Percentiles rank a stretch among this genome's conserved stretches.
phyloP scores from a whole-genome alignment of 352 stramenopile genomes.

The Chrysophaeum taylorii region DNA sequence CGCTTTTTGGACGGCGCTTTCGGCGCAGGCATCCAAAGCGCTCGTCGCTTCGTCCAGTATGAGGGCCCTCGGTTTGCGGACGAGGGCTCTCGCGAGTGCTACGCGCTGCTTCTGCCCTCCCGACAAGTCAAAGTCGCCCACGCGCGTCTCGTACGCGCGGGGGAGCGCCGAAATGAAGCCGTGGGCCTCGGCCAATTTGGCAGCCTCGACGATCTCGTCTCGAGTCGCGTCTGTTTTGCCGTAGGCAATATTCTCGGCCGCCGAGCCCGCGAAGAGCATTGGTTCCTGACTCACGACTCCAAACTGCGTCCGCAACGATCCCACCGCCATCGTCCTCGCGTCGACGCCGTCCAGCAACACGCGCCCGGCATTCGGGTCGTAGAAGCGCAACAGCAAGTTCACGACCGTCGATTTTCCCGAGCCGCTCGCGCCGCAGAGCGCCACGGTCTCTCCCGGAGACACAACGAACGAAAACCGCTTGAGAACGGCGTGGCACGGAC shows the following conservation, averaged over 20 bases:
- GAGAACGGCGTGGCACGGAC: constrained; percentile 44
- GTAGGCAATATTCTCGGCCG: constrained; percentile 71
- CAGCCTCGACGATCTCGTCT: constrained; percentile 22
- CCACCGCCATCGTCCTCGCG: constrained; percentile 49
- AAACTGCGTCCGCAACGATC: constrained; percentile 63
- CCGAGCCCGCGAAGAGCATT: constrained; percentile 59
- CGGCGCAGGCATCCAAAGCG: constrained; percentile 45
- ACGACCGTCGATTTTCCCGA: constrained; percentile 64
- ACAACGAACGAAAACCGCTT: constrained; percentile 40
- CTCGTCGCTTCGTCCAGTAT: constrained; percentile 39
- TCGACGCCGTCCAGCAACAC: constrained; percentile 59
- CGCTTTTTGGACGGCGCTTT: constrained; percentile 49
- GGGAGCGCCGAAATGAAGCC: constrained; percentile 70
- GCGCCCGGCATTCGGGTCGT: constrained; percentile 46
- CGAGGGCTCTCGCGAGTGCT: constrained; percentile 75
- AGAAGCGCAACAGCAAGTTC: constrained; percentile 60
- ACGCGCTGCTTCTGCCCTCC: constrained; percentile 80
- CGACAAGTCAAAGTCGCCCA: constrained; percentile 50
- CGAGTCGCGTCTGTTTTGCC: constrained; percentile 30
- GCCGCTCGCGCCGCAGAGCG: constrained; percentile 50
- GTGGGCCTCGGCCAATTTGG: constrained; percentile 47
- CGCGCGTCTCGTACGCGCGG: constrained; percentile 49
- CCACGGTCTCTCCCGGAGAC: constrained; percentile 40
- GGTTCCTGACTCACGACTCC: constrained; percentile 70
- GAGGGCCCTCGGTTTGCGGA: constrained; percentile 61